phyloP scores from a whole-genome alignment of 192 early-diverging fungal species.

The Coemansia sp. region DNA sequence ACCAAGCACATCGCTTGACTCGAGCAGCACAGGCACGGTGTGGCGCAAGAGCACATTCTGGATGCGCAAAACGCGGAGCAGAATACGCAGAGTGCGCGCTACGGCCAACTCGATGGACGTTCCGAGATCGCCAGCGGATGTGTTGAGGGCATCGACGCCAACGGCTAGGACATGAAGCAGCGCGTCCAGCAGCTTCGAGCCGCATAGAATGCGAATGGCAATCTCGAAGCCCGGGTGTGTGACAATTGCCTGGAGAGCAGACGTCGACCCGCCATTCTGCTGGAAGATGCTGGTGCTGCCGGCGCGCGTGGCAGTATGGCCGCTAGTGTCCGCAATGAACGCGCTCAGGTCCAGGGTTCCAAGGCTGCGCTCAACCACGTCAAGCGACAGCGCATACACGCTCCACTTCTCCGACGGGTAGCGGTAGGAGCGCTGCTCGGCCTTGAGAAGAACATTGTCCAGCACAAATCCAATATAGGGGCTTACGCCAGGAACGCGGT shows the following conservation, averaged over 20 bases:
- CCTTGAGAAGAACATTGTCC: constrained; percentile 83
- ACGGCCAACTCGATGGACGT: constrained; percentile 41
- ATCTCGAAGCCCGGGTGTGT: constrained; percentile 89
- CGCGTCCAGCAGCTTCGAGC: constrained; percentile 67
- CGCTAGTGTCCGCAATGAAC: constrained; percentile 31
- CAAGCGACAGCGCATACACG: constrained; percentile 62
- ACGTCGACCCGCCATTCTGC: constrained; percentile 9
- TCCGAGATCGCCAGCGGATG: constrained; percentile 20
- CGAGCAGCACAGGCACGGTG: constrained; percentile 62
- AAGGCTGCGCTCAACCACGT: constrained; percentile 79
- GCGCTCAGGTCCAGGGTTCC: constrained; percentile 70
- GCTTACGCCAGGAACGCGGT: constrained; percentile 72
- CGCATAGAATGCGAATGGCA: constrained; percentile 72
- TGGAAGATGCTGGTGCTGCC: not conserved
- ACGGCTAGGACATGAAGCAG: constrained; percentile 72
- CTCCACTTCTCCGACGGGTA: constrained; percentile 75
- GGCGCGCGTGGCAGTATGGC: not conserved
- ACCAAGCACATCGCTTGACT: constrained; percentile 47
- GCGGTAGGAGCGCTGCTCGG: constrained; percentile 67
- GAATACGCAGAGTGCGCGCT: constrained; percentile 59
- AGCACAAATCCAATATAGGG: constrained; percentile 85
- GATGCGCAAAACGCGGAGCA: constrained; percentile 68
- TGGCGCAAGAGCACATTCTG: constrained; percentile 76
- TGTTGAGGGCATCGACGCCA: constrained; percentile 66
- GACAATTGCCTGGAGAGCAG: constrained; percentile 51